A percentile compares a stretch with the other conserved stretches of the same genome.
Evolutionary conservation across 2,329 filamentous ascomycete genomes (phyloP).

Genomic region (Tolypocladium endophyticum): DNA sequence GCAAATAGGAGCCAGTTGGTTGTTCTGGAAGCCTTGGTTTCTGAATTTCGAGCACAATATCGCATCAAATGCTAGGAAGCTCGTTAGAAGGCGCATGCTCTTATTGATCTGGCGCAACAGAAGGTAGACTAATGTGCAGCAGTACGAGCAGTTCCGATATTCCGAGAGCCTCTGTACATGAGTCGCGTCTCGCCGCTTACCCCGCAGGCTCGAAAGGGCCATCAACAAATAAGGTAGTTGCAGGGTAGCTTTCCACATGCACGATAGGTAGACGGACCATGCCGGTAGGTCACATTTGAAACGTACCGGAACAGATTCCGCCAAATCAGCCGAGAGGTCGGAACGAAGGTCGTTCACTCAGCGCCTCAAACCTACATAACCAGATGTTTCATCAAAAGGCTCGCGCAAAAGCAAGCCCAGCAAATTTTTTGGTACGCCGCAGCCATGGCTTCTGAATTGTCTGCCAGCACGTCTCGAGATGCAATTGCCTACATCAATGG

Average conservation of each 20-base stretch:
- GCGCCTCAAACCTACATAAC: neutral
- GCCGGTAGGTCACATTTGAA: too few species aligned
- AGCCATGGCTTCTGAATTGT: neutral
- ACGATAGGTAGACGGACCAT: too few species aligned
- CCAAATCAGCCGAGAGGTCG: neutral
- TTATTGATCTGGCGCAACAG: too few species aligned
- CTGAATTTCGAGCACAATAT: too few species aligned
- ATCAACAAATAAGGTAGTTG: too few species aligned
- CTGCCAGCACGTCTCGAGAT: neutral
- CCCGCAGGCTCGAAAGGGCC: neutral
- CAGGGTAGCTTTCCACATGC: too few species aligned
- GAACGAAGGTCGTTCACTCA: neutral
- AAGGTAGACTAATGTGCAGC: too few species aligned
- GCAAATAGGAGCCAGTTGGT: too few species aligned
- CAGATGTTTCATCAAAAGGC: neutral
- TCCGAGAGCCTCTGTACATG: neutral
- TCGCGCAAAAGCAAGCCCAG: neutral
- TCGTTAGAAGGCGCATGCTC: neutral
- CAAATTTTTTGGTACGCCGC: neutral
- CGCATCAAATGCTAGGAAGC: too few species aligned
- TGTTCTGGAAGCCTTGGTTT: too few species aligned
- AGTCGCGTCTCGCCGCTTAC: neutral
- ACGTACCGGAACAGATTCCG: neutral
- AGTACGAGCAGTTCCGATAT: neutral
- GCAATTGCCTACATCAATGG: slow-evolving; percentile 1